Conservation (phyloP, 345 rosid genomes). For the Euphorbia pulcherrima region DNA sequence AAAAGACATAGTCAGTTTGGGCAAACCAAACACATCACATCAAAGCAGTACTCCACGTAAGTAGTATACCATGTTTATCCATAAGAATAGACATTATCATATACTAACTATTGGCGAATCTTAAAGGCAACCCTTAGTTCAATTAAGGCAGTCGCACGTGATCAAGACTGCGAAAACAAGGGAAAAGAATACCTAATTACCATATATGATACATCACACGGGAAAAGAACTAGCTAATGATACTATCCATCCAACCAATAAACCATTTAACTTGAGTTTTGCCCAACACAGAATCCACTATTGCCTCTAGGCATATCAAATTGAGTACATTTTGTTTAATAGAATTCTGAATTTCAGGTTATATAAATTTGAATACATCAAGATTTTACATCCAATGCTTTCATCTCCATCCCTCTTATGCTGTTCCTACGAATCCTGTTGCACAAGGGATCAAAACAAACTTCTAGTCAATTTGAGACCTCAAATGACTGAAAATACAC, state of each 20-base stretch:
- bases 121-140: neutral
- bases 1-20: too few relatives aligned
- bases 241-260: neutral
- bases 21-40: too few relatives aligned
- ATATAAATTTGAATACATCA: conserved; percentile 14
- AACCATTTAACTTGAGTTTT: neutral
- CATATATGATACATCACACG: neutral
- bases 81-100: neutral
- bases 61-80: neutral
- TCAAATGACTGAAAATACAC: neutral
- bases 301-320: conserved; percentile 11
- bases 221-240: neutral
- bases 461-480: neutral
- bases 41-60: neutral
- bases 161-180: neutral
- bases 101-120: neutral
- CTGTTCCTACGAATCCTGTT: conserved; percentile 4
- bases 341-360: neutral
- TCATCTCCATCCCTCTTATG: neutral
- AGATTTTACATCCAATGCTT: neutral
- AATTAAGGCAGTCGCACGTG: neutral
- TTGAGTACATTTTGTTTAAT: conserved; percentile 11
- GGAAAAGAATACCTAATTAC: neutral
- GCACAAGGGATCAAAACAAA: neutral
- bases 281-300: neutral